These are phyloP conservation scores for Apostasia ramifera DNA, from an alignment of 106 monocot genomes.

Conservation along the genomic window DNA sequence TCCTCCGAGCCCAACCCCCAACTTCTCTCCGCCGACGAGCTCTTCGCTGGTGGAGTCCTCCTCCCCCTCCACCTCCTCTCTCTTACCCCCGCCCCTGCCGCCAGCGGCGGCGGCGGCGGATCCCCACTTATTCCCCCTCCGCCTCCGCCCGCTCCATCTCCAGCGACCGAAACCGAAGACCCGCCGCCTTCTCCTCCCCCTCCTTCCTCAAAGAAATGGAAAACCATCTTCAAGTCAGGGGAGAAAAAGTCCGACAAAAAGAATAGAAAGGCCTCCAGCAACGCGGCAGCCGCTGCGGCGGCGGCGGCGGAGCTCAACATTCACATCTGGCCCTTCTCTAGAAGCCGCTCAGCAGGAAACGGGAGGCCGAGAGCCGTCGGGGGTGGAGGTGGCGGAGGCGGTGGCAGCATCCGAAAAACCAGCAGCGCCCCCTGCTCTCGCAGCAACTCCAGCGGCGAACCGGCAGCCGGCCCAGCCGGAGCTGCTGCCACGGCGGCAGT, in stretches of 20 bases:
- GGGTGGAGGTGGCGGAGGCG: too few species aligned
- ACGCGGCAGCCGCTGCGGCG: background rate
- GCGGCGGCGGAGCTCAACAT: slow-evolving; percentile 21
- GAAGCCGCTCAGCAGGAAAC: slow-evolving; percentile 27
- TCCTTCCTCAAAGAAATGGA: slow-evolving; percentile 18
- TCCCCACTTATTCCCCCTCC: background rate
- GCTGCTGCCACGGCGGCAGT: background rate
- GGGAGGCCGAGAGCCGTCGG: background rate
- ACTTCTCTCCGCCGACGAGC: slow-evolving; percentile 54
- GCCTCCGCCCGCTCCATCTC: background rate
- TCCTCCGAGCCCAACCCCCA: slow-evolving; percentile 5
- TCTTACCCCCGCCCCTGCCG: background rate
- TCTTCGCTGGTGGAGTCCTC: slow-evolving; percentile 47
- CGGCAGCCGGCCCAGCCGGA: background rate
- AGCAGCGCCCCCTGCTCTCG: slow-evolving; percentile 24
- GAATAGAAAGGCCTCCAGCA: background rate
- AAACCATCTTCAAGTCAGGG: slow-evolving; percentile 15
- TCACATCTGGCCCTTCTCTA: slow-evolving; percentile 32
- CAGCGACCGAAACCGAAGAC: too few species aligned
- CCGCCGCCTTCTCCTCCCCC: slow-evolving; percentile 7
- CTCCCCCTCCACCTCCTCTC: background rate
- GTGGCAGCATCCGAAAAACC: background rate
- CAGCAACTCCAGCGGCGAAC: slow-evolving; percentile 22
- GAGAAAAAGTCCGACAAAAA: slow-evolving; percentile 7
- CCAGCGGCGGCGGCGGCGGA: too few species aligned